phyloP scores from a whole-genome alignment of 257 asterid genomes.

The Petrea volubilis region DNA sequence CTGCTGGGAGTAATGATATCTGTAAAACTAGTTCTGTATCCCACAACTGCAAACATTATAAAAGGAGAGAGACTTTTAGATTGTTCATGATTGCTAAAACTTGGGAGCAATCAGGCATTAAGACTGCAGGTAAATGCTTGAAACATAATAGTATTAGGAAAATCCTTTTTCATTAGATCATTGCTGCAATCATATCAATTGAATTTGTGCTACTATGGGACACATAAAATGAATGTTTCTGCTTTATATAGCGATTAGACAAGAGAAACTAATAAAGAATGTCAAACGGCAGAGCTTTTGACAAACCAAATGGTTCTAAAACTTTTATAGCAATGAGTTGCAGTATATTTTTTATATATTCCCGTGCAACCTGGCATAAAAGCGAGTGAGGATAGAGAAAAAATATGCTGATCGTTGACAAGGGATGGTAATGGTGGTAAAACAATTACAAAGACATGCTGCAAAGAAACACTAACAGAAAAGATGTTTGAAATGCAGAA shows the following conservation, averaged over 20 bases:
- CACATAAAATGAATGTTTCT: not conserved
- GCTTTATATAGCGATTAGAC: not conserved
- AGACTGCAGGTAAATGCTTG: too few relatives aligned
- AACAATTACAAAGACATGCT: not conserved
- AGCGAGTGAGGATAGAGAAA: too few relatives aligned
- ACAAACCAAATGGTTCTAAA: too few relatives aligned
- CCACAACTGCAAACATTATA: conserved; percentile 64
- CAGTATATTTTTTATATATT: too few relatives aligned
- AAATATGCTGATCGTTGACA: too few relatives aligned
- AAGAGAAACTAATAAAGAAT: not conserved
- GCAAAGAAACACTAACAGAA: too few relatives aligned
- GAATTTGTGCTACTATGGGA: not conserved
- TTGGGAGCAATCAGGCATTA: conserved; percentile 6
- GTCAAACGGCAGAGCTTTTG: too few relatives aligned
- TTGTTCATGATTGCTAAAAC: conserved; percentile 2
- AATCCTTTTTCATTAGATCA: not conserved
- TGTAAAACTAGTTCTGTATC: conserved; percentile 54
- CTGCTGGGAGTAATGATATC: conserved; percentile 74
- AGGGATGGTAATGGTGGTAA: too few relatives aligned
- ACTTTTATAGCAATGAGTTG: too few relatives aligned
- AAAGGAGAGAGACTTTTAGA: not conserved
- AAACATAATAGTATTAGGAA: not conserved
- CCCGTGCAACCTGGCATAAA: too few relatives aligned
- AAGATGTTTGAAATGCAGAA: not conserved
- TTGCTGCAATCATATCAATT: not conserved